These are phyloP conservation scores for Elongisporangium anandrum DNA, from an alignment of 352 stramenopile genomes.

Conservation along the genomic window DNA sequence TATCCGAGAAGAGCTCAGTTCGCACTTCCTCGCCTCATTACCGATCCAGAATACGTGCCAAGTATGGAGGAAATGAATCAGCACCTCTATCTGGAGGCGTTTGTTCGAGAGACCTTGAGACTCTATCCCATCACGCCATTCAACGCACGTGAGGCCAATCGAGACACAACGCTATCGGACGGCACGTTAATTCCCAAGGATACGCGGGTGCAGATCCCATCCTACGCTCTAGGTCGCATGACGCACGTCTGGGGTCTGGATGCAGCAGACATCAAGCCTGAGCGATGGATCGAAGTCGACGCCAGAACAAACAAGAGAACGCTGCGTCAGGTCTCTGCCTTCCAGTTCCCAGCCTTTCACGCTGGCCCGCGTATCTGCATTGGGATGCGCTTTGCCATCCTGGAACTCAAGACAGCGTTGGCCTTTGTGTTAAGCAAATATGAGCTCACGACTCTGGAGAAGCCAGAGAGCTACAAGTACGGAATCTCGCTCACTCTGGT, in stretches of 20 bases:
- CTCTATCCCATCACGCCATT: slow-evolving; percentile 64
- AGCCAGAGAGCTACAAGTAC: slow-evolving; percentile 7
- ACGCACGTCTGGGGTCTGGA: slow-evolving; percentile 58
- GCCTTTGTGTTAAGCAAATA: slow-evolving; percentile 45
- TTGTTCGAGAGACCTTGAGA: slow-evolving; percentile 55
- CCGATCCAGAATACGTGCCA: slow-evolving; percentile 18
- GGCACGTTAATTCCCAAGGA: slow-evolving; percentile 59
- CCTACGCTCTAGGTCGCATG: slow-evolving; percentile 59
- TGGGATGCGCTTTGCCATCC: slow-evolving; percentile 52
- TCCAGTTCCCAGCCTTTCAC: slow-evolving; percentile 70
- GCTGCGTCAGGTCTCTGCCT: slow-evolving; percentile 30
- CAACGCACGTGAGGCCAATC: slow-evolving; percentile 40
- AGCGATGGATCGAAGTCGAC: slow-evolving; percentile 65
- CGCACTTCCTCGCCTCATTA: slow-evolving; percentile 29
- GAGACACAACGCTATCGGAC: slow-evolving; percentile 67
- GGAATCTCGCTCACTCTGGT: no score
- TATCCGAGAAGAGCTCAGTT: slow-evolving; percentile 39
- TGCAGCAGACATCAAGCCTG: slow-evolving; percentile 51
- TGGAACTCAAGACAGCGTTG: slow-evolving; percentile 69
- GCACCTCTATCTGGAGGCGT: slow-evolving; percentile 54
- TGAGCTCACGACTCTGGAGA: slow-evolving; percentile 31
- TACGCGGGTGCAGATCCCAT: slow-evolving; percentile 46
- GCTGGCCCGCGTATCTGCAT: slow-evolving; percentile 62
- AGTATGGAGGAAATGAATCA: slow-evolving; percentile 40
- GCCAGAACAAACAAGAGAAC: slow-evolving; percentile 19